phyloP scores from a whole-genome alignment of 2,329 filamentous ascomycete genomes.

The Penicillium sclerotiorum region DNA sequence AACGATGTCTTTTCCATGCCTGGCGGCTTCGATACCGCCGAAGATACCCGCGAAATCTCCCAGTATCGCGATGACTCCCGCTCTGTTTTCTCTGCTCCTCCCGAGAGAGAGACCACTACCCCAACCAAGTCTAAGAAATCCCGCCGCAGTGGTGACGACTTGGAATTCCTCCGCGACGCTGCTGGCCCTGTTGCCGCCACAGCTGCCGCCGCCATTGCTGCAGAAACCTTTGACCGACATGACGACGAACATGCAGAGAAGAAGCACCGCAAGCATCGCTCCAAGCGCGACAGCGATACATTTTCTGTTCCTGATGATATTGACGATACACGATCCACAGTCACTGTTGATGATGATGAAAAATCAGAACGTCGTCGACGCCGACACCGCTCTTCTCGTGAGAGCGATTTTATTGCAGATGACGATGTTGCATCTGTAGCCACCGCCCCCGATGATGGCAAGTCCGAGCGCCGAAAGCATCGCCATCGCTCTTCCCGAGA shows the following conservation, averaged over 20 bases:
- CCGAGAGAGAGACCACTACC: conserved; percentile 8
- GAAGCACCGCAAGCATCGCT: conserved; percentile 1
- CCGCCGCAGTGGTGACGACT: conserved; percentile 24
- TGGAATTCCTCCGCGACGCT: conserved; percentile 23
- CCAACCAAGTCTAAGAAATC: conserved; percentile 20
- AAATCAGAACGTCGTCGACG: conserved; percentile 24
- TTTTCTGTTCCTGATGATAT: conserved; percentile 15
- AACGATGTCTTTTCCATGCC: conserved; percentile 35
- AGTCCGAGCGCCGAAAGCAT: conserved; percentile 26
- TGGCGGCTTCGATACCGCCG: conserved; percentile 32
- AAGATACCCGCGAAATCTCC: conserved; percentile 7
- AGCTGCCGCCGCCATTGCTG: neutral
- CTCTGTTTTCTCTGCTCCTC: conserved; percentile 19
- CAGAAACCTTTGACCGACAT: neutral
- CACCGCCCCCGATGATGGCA: conserved; percentile 7
- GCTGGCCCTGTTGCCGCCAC: neutral
- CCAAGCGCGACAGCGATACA: conserved; percentile 22
- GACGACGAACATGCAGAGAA: conserved; percentile 1
- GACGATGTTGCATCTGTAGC: conserved; percentile 4
- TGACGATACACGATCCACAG: conserved; percentile 24
- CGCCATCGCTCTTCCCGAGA: conserved; percentile 27
- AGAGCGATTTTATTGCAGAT: neutral
- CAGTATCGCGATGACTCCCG: conserved; percentile 13
- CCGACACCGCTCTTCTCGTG: conserved; percentile 15
- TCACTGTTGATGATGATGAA: conserved; percentile 24